Conservation (phyloP, 306 rosid genomes). For the Medicago lupulina region DNA sequence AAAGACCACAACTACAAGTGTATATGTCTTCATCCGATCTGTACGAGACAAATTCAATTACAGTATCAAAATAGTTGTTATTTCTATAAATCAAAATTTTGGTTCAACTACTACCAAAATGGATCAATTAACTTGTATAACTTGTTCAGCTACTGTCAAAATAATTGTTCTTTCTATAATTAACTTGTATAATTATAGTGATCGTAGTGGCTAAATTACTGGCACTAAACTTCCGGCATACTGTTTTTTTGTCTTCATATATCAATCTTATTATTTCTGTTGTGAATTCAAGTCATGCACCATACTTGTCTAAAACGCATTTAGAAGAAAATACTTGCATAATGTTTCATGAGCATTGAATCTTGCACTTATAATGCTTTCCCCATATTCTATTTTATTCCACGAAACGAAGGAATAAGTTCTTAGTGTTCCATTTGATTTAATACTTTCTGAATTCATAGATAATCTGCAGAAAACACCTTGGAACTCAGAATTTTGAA, state of each 20-base stretch:
- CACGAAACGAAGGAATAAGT: neutral
- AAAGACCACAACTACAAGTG: neutral
- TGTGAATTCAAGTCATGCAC: neutral
- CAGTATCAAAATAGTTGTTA: neutral
- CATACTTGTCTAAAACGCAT: neutral
- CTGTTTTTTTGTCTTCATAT: too few relatives aligned
- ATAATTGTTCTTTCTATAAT: too few relatives aligned
- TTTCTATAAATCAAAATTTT: neutral
- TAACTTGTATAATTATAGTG: neutral
- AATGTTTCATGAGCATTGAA: neutral
- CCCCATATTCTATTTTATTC: neutral
- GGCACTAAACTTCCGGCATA: too few relatives aligned
- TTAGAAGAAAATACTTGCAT: too few relatives aligned
- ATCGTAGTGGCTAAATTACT: neutral
- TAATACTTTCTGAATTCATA: neutral
- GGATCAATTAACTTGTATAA: neutral
- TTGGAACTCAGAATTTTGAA: neutral
- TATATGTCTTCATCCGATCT: conserved; percentile 8
- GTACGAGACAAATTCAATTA: conserved; percentile 4
- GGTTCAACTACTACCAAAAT: too few relatives aligned
- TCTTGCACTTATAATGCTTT: neutral
- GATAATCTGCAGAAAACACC: neutral
- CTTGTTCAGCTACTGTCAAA: too few relatives aligned
- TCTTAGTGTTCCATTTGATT: neutral
- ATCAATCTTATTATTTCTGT: neutral